These are phyloP conservation scores for Abrus pulchellus DNA, from an alignment of 306 rosid genomes.

Conservation along the genomic window DNA sequence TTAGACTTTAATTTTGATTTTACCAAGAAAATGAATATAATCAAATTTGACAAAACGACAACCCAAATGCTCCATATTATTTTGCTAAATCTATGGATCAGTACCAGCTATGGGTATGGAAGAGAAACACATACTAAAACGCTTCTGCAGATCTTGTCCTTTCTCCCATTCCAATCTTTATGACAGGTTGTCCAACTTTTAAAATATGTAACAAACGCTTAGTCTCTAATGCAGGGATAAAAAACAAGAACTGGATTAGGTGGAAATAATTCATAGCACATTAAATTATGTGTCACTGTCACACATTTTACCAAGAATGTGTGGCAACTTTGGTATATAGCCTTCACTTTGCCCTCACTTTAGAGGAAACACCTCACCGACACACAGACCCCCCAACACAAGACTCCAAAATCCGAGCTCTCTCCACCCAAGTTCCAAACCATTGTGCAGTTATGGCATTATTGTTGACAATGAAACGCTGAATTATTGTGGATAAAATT, in stretches of 20 bases:
- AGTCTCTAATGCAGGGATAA: slow-evolving; percentile 2
- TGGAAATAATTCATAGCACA: slow-evolving; percentile 38
- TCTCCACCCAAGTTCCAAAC: background rate
- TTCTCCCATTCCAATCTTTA: background rate
- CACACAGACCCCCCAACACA: slow-evolving; percentile 30
- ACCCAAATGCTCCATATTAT: background rate
- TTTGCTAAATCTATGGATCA: background rate
- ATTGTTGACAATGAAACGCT: slow-evolving; percentile 32
- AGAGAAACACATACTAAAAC: slow-evolving; percentile 23
- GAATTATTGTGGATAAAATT: slow-evolving; percentile 27
- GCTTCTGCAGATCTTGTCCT: slow-evolving; percentile 28
- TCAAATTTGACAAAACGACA: slow-evolving; percentile 12
- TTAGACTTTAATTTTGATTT: background rate
- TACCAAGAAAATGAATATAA: slow-evolving; percentile 10
- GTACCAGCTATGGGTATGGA: slow-evolving; percentile 11
- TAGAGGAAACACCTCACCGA: slow-evolving; percentile 46
- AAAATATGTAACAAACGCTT: background rate
- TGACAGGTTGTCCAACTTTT: slow-evolving; percentile 33
- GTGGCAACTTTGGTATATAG: slow-evolving; percentile 8
- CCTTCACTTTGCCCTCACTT: slow-evolving; percentile 26
- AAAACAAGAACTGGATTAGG: slow-evolving; percentile 18
- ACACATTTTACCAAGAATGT: slow-evolving; percentile 40
- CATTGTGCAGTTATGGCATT: slow-evolving; percentile 26
- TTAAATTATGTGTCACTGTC: slow-evolving; percentile 34
- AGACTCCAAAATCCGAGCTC: slow-evolving; percentile 30